Base-by-base conservation (phyloP, 116 monocot genomes). In the Zostera marina region DNA sequence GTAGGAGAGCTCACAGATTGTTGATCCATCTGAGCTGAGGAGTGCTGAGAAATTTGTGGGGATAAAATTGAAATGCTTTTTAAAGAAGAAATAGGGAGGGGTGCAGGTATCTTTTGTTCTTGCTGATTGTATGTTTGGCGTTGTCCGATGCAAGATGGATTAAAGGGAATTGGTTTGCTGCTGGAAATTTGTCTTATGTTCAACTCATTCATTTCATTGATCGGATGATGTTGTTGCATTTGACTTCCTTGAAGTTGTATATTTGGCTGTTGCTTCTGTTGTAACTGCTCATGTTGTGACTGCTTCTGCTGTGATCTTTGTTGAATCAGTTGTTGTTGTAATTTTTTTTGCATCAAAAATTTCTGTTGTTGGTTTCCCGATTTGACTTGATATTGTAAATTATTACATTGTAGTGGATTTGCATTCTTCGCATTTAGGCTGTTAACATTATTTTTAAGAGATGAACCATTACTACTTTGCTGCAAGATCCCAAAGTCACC, bases 21-120 rank as follows among this genome's bases (percentile, higher is more conserved):
- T 47, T 82, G 91, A 63, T 96, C 89, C 64, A 85, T 63, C 68
- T 85, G 90, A 59, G 96, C 78, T 51, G 88, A 82, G 59, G 92
- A 76, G 64, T 85, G 71, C 69, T 82, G 85, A 54, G 85, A 85
- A 64, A 85, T 74, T 68, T 87, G 88, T 52, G 93, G 84, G 13
- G 93, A 89, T 67, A 75, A 73, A 44, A 67, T 43, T 43, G 6
- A 11, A 43, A 43, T 7, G 60, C 66, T 78, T 52, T 81, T 78
- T 41, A 81, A 76, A 59, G 79, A 87, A 45, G 76, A 81, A 68
- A 69, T 68, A 15, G 78, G 76, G 48, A 74, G 75, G 64, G 63
- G 77, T 72, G 57, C 52, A 53, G 62, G 69, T 25, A 53, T 19
- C 46, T 81, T 87, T 23, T 66, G 54, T 24, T 76, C 79, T 42